Evolutionary conservation across 2,329 filamentous ascomycete species (phyloP).

Genomic region (Setomelanomma holmii): DNA sequence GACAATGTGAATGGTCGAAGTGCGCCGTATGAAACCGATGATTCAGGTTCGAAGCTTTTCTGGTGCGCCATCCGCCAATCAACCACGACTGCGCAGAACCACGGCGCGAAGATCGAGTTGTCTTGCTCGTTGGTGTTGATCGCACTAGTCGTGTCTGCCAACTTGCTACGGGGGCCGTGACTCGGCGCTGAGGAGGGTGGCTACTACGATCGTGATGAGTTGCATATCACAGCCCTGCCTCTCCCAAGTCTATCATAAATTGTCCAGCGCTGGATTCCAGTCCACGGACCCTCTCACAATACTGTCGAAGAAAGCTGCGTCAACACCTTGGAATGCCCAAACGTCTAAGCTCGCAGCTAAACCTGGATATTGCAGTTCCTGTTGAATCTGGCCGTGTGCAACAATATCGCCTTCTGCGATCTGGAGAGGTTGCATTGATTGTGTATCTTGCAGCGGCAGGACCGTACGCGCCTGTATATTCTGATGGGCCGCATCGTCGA

Average conservation of each 20-base stretch:
- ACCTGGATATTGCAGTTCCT: constrained; percentile 10
- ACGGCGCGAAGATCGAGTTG: too few species aligned
- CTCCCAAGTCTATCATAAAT: too few species aligned
- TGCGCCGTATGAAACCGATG: too few species aligned
- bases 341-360: constrained; percentile 16
- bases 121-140: too few species aligned
- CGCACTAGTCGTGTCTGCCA: too few species aligned
- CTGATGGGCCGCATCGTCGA: neutral
- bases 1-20: too few species aligned
- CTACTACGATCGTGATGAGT: too few species aligned
- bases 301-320: constrained; percentile 28
- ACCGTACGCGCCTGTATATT: neutral
- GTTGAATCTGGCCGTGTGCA: constrained; percentile 26
- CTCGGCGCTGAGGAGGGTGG: too few species aligned
- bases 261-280: constrained; percentile 4
- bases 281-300: constrained; percentile 16
- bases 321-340: constrained; percentile 30
- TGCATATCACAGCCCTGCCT: neutral
- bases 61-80: too few species aligned
- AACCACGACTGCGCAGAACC: too few species aligned
- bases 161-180: too few species aligned
- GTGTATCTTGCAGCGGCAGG: neutral
- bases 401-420: neutral
- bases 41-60: too few species aligned
- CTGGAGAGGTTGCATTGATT: neutral